phyloP scores from a whole-genome alignment of 73 alveolate species.

The Paramecium biaurelia region DNA sequence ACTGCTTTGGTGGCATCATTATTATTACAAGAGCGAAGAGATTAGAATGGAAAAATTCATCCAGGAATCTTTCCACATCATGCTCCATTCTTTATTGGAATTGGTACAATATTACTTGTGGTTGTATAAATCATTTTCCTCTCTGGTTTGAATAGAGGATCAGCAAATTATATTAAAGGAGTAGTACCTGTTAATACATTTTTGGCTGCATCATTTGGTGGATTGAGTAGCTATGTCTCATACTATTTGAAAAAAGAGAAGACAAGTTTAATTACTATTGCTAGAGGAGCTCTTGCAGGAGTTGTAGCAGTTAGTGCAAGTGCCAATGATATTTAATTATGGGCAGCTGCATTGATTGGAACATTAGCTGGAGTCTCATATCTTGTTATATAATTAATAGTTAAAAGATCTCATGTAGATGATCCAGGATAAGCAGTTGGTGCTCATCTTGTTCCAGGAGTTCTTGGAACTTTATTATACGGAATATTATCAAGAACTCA shows the following conservation, averaged over 20 bases:
- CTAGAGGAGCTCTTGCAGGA: constrained; percentile 53
- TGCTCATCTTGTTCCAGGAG: constrained; percentile 40
- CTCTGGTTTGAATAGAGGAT: not conserved
- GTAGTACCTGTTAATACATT: not conserved
- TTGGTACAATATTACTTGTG: not conserved
- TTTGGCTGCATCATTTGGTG: constrained; percentile 42
- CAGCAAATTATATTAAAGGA: not conserved
- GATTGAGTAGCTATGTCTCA: not conserved
- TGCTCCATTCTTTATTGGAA: constrained; percentile 9
- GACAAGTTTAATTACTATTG: not conserved
- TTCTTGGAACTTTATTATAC: not conserved
- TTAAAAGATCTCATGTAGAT: not conserved
- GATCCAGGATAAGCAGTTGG: constrained; percentile 52
- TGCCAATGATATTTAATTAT: not conserved
- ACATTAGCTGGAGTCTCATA: not conserved
- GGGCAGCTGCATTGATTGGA: constrained; percentile 36
- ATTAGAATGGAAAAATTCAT: not conserved
- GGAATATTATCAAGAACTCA: not conserved
- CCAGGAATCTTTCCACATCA: constrained; percentile 37
- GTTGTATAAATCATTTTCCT: not conserved
- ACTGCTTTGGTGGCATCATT: constrained; percentile 68
- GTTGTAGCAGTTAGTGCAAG: constrained; percentile 45
- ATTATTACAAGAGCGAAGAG: constrained; percentile 14
- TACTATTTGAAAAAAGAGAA: constrained; percentile 12
- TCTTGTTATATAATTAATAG: not conserved